phyloP scores from a whole-genome alignment of 257 asterid genomes.

The Primulina tabacum region DNA sequence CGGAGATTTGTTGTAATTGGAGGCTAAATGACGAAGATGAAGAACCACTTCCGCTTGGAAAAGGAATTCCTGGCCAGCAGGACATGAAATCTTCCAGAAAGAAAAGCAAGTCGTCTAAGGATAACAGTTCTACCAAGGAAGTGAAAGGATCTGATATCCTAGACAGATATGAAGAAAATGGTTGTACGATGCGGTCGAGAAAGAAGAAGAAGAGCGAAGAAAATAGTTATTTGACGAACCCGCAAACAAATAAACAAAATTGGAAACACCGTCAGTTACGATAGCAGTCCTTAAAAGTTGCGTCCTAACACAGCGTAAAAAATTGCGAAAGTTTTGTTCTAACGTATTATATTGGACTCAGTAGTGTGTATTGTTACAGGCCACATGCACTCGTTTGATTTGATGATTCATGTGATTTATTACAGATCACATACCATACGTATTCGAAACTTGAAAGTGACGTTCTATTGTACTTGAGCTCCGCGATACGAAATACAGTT shows the following conservation, averaged over 20 bases:
- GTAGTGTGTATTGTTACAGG: too few relatives aligned
- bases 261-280: conserved; percentile 34
- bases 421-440: too few relatives aligned
- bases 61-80: conserved; percentile 23
- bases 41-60: conserved; percentile 66
- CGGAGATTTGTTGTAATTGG: conserved; percentile 78
- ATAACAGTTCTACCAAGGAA: conserved; percentile 40
- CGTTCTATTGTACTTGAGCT: too few relatives aligned
- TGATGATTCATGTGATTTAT: too few relatives aligned
- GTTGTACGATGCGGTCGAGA: conserved; percentile 35
- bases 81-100: conserved; percentile 43
- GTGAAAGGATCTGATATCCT: conserved; percentile 23
- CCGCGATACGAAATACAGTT: too few relatives aligned
- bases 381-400: too few relatives aligned
- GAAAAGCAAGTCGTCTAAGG: conserved; percentile 51
- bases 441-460: too few relatives aligned
- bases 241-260: conserved; percentile 35
- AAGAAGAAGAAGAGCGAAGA: conserved; percentile 36
- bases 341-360: too few relatives aligned
- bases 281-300: background rate
- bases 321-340: too few relatives aligned
- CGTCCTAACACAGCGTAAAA: too few relatives aligned
- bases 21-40: conserved; percentile 55
- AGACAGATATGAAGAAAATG: conserved; percentile 23
- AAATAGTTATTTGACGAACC: conserved; percentile 35